A percentile compares a stretch with the other conserved stretches of the same genome.
Conservation (phyloP, 1,139 yeast species). For the Meyerozyma sp. region DNA sequence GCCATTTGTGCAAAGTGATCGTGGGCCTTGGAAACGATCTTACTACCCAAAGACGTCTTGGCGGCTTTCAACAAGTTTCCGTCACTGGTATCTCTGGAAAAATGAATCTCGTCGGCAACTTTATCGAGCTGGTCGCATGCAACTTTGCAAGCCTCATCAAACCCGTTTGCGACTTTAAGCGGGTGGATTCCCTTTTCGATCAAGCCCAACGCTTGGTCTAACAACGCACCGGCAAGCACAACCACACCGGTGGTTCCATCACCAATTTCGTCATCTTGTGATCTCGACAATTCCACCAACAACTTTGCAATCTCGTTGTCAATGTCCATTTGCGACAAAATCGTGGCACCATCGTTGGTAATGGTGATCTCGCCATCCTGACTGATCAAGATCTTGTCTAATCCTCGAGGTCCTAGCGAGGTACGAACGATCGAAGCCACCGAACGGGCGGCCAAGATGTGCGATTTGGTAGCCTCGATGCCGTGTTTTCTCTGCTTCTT, state of each 20-base stretch:
- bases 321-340: constrained; percentile 90
- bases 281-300: constrained; percentile 86
- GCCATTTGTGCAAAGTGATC: constrained; percentile 96
- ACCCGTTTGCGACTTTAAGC: constrained; percentile 93
- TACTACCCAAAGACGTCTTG: constrained; percentile 89
- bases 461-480: constrained; percentile 90
- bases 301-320: constrained; percentile 95
- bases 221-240: constrained; percentile 87
- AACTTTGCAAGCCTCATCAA: constrained; percentile 92
- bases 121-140: constrained; percentile 74
- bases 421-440: constrained; percentile 91
- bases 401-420: constrained; percentile 95
- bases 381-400: constrained; percentile 85
- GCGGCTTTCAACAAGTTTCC: constrained; percentile 79
- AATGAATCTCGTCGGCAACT: constrained; percentile 60
- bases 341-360: constrained; percentile 98
- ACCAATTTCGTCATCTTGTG: constrained; percentile 98
- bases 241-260: constrained; percentile 99
- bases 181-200: constrained; percentile 98
- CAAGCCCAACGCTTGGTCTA: constrained; percentile 91
- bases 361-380: constrained; percentile 98
- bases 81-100: constrained; percentile 43
- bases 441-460: constrained; percentile 92
- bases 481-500: constrained; percentile 90
- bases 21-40: constrained; percentile 90